Conservation (phyloP, 164 flowering plant genomes). For the Aristolochia contorta region DNA sequence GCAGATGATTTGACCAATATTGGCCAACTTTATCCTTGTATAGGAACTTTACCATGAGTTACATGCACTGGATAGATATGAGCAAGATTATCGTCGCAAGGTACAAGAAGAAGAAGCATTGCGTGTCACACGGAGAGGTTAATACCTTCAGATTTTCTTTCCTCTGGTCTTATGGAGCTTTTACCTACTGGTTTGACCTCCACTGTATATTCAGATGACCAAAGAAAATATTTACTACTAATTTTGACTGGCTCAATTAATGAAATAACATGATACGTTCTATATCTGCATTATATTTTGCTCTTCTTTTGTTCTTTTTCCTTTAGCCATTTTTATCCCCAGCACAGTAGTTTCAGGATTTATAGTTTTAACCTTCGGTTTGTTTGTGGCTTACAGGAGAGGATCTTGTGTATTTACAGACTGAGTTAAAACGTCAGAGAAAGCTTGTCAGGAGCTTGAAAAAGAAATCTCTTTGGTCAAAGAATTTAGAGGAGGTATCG, state of each 20-base stretch:
- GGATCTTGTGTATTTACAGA: slow-evolving; percentile 59
- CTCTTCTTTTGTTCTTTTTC: neutral
- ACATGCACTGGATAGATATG: slow-evolving; percentile 86
- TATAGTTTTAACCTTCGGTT: neutral
- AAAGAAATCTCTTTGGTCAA: slow-evolving; percentile 95
- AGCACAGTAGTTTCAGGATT: neutral
- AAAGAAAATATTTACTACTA: too few relatives aligned
- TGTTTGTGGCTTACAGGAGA: slow-evolving; percentile 43
- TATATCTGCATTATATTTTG: neutral
- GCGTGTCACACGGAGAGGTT: slow-evolving; percentile 53
- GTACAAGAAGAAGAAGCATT: slow-evolving; percentile 72
- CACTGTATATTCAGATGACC: too few relatives aligned
- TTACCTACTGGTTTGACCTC: neutral
- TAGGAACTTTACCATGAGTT: slow-evolving; percentile 89
- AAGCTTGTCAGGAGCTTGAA: slow-evolving; percentile 79
- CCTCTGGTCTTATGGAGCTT: too few relatives aligned
- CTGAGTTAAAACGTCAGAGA: slow-evolving; percentile 79
- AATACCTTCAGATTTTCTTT: too few relatives aligned
- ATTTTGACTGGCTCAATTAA: too few relatives aligned
- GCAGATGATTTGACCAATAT: too few relatives aligned
- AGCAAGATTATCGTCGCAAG: slow-evolving; percentile 75
- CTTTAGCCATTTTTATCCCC: neutral
- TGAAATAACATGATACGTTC: neutral
- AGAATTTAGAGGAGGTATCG: slow-evolving; percentile 90
- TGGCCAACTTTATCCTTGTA: neutral